Evolutionary conservation across 2,329 filamentous ascomycete genomes (phyloP).

Genomic region (Fusarium begoniae): DNA sequence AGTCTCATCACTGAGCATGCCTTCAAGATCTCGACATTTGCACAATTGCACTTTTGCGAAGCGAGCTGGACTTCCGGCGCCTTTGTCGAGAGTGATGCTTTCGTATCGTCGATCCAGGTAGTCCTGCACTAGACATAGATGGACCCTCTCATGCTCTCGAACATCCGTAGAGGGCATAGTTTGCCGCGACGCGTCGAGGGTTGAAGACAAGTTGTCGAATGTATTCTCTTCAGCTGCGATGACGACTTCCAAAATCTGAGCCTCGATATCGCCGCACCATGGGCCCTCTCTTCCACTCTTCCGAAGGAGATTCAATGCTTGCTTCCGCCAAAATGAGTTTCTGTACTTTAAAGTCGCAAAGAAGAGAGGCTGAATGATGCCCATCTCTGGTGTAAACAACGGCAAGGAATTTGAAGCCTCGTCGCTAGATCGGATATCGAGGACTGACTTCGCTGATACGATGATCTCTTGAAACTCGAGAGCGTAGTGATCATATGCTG

Average conservation of each 20-base stretch:
- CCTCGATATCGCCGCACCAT: conserved; percentile 17
- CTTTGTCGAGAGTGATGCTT: neutral
- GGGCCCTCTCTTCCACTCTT: conserved; percentile 23
- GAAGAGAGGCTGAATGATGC: conserved; percentile 22
- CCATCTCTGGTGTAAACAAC: conserved; percentile 20
- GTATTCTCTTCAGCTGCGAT: conserved; percentile 7
- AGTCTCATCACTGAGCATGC: neutral
- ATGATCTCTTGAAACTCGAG: conserved; percentile 27
- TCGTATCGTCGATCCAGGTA: neutral
- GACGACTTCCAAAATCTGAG: neutral
- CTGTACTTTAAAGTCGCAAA: conserved; percentile 13
- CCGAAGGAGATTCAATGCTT: neutral
- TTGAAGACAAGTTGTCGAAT: fast-evolving
- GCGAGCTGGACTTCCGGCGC: neutral
- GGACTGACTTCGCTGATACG: neutral
- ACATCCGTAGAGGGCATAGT: fast-evolving
- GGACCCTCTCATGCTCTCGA: neutral
- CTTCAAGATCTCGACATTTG: neutral
- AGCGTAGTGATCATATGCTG: conserved; percentile 5
- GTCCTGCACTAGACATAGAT: neutral
- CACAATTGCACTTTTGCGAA: neutral
- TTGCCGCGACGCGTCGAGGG: fast-evolving
- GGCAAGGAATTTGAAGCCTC: neutral
- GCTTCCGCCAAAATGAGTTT: conserved; percentile 4
- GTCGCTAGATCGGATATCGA: neutral